Base-by-base conservation (phyloP, 257 asterid genomes). In the Nemophila menziesii region DNA sequence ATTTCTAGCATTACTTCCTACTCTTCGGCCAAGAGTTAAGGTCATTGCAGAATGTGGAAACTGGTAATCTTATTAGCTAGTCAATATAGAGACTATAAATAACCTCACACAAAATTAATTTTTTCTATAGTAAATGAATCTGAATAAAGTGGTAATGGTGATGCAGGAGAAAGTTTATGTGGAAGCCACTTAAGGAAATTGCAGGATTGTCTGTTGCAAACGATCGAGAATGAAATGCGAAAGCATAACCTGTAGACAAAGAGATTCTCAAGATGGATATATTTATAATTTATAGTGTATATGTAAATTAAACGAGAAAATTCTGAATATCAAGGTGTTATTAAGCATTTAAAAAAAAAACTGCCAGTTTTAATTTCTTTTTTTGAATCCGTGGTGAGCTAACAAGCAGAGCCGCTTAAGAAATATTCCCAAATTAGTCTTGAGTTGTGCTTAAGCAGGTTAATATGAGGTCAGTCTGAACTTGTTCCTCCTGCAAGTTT, bases 11-110 rank as follows among this genome's bases (percentile, higher is more conserved):
- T 44, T 85, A 44, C 92, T 85, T 22, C 95, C 95, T 11, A 58
- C 92, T 2, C 53, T 85, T 18, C 65, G 92, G 61, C 93, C 96
- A 29, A 60, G 43, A 22, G 96, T 85, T 24, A 72, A 78, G 55
- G 96, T 85, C 37, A 70, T 80, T 40, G 96, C 93, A 40, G 96
- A 85, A 49, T 85, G 93, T 34, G 96, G 93, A 12, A 85, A 80
- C 68, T 80, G 93, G 93, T 85, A 75, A 22, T 7, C 3, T 2
- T 29, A 10, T 8, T 2, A 11, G 1, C 15, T 53, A n/a, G n/a
- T n/a, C n/a, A 24, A 24, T 24, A 24, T 23, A 39, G 20, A 33
- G 11, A 15, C n/a, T 12, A 24, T 36, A 15, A n/a, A 48, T 36
- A 16, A 19, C 16, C 21, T 4, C 11, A 27, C 47, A 22, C 14